These are phyloP conservation scores for Plasmodium gonderi DNA, from an alignment of 169 alveolate species.

Conservation along the genomic window DNA sequence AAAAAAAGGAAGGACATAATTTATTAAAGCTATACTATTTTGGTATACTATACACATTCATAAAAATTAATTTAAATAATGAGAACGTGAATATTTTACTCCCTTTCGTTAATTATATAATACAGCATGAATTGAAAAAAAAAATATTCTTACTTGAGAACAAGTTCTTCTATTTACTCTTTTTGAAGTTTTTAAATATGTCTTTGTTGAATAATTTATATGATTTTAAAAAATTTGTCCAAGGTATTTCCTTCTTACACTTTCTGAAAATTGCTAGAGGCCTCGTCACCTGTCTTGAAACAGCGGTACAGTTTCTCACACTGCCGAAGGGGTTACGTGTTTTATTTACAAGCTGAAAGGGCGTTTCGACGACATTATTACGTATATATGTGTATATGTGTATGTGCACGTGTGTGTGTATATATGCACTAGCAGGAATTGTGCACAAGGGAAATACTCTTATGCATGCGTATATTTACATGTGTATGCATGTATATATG, in stretches of 20 bases:
- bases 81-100: background rate
- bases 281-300: background rate
- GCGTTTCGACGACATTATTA: background rate
- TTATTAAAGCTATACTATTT: constrained; percentile 38
- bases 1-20: background rate
- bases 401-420: background rate
- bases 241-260: background rate
- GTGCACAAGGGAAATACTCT: too few relatives aligned
- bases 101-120: constrained; percentile 9
- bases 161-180: constrained; percentile 17
- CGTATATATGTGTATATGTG: background rate
- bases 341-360: too few relatives aligned
- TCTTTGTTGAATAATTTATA: constrained; percentile 24
- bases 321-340: too few relatives aligned
- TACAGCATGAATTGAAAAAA: constrained; percentile 22
- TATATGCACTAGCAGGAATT: too few relatives aligned
- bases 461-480: background rate
- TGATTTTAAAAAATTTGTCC: constrained; percentile 21
- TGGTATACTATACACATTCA: constrained; percentile 30
- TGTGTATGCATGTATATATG: background rate
- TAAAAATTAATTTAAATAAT: constrained; percentile 1
- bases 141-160: constrained; percentile 47
- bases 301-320: background rate
- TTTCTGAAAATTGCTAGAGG: constrained; percentile 6
- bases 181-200: constrained; percentile 41